Evolutionary conservation across 164 flowering plant species (phyloP).

Genomic region (Tetracentron sinense): DNA sequence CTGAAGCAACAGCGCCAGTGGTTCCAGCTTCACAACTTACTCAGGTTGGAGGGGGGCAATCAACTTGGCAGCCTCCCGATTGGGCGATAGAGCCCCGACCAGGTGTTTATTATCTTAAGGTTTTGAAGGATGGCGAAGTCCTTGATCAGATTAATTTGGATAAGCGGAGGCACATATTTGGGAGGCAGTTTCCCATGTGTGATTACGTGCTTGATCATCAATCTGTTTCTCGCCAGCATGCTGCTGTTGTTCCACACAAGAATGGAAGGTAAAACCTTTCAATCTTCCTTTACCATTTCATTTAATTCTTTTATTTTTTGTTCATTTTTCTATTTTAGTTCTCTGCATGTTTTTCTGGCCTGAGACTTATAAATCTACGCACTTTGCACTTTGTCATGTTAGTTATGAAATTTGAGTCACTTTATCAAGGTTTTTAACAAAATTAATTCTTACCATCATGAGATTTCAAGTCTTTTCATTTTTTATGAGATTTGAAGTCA

Average conservation of each 20-base stretch:
- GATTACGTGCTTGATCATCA: slow-evolving; percentile 98
- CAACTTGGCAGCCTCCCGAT: slow-evolving; percentile 97
- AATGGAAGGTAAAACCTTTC: slow-evolving; percentile 72
- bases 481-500: no score
- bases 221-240: slow-evolving; percentile 97
- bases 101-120: slow-evolving; percentile 87
- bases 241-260: slow-evolving; percentile 93
- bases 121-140: slow-evolving; percentile 81
- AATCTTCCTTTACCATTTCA: background rate
- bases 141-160: slow-evolving; percentile 67
- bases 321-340: background rate
- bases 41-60: slow-evolving; percentile 86
- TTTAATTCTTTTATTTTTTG: background rate
- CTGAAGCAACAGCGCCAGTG: slow-evolving; percentile 24
- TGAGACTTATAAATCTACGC: no score
- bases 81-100: slow-evolving; percentile 97
- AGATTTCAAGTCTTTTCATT: no score
- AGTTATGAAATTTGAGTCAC: no score
- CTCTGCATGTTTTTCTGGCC: background rate
- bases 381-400: no score
- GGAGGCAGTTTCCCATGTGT: slow-evolving; percentile 80
- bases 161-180: slow-evolving; percentile 76
- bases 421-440: no score
- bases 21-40: slow-evolving; percentile 47
- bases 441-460: no score